These are phyloP conservation scores for Pyrenophora teres DNA, from an alignment of 2,329 filamentous ascomycete species.

Conservation along the genomic window DNA sequence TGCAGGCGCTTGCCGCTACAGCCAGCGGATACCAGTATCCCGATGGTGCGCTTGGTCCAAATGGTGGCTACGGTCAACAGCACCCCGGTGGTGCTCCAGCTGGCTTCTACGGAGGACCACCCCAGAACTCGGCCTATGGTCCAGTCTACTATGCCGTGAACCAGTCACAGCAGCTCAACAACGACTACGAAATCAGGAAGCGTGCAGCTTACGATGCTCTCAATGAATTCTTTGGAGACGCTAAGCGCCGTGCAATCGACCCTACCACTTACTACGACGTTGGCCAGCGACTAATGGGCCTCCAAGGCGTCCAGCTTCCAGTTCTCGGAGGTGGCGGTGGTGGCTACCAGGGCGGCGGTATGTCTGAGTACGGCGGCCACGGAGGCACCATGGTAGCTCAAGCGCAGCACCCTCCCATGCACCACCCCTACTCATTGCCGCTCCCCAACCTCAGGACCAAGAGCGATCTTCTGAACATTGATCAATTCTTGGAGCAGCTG, in stretches of 20 bases:
- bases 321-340: conserved; percentile 33
- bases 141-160: conserved; percentile 79
- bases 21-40: conserved; percentile 56
- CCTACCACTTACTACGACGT: conserved; percentile 89
- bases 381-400: conserved; percentile 60
- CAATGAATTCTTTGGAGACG: conserved; percentile 91
- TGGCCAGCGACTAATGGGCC: conserved; percentile 81
- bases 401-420: conserved; percentile 66
- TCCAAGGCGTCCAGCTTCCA: conserved; percentile 69
- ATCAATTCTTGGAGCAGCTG: conserved; percentile 94
- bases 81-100: conserved; percentile 55
- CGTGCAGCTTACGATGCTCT: conserved; percentile 80
- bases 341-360: conserved; percentile 43
- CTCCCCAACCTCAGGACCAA: conserved; percentile 91
- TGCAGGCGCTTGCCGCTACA: conserved; percentile 56
- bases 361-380: conserved; percentile 60
- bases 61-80: conserved; percentile 53
- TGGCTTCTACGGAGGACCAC: conserved; percentile 59
- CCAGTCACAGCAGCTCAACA: conserved; percentile 68
- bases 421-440: conserved; percentile 83
- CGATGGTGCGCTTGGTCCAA: conserved; percentile 45
- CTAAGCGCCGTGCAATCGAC: conserved; percentile 90
- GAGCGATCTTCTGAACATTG: conserved; percentile 90
- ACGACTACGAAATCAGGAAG: conserved; percentile 75
- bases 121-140: conserved; percentile 62